Evolutionary conservation across 2,329 filamentous ascomycete genomes (phyloP).

Genomic region (Purpureocillium takamizusanense): DNA sequence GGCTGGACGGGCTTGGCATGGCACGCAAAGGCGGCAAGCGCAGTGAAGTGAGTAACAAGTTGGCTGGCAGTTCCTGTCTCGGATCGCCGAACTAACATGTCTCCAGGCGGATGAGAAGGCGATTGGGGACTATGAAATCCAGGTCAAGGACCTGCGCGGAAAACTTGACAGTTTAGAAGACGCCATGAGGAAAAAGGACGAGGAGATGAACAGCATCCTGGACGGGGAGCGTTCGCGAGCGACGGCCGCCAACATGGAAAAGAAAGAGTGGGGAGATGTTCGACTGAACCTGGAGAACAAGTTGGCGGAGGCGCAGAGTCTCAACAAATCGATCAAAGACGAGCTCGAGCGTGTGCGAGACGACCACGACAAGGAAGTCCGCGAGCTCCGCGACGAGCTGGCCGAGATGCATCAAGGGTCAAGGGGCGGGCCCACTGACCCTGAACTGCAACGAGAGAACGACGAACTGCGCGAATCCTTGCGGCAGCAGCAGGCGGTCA

Average conservation of each 20-base stretch:
- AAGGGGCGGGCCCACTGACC: conserved; percentile 21
- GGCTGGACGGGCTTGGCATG: conserved; percentile 42
- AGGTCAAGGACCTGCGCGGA: conserved; percentile 65
- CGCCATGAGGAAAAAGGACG: conserved; percentile 60
- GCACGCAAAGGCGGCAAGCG: conserved; percentile 42
- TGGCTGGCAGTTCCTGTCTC: neutral
- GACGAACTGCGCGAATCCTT: conserved; percentile 56
- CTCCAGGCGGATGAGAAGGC: conserved; percentile 56
- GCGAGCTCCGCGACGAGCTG: conserved; percentile 43
- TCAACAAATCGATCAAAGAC: conserved; percentile 71
- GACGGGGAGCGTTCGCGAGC: conserved; percentile 48
- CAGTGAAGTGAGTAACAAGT: conserved; percentile 22
- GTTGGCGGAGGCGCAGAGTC: conserved; percentile 61
- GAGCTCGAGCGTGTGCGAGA: conserved; percentile 68
- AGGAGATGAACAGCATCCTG: conserved; percentile 52
- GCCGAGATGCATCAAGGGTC: conserved; percentile 34
- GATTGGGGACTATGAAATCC: conserved; percentile 70
- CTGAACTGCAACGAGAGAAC: conserved; percentile 59
- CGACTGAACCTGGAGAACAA: conserved; percentile 62
- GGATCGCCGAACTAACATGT: conserved; percentile 7
- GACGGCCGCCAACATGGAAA: conserved; percentile 48
- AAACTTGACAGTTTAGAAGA: conserved; percentile 66
- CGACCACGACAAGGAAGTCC: conserved; percentile 56
- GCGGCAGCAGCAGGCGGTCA: conserved; percentile 68
- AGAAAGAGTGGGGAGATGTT: conserved; percentile 61